Conservation (phyloP, 371 early-diverging fungal species). For the Lichtheimia corymbifera region DNA sequence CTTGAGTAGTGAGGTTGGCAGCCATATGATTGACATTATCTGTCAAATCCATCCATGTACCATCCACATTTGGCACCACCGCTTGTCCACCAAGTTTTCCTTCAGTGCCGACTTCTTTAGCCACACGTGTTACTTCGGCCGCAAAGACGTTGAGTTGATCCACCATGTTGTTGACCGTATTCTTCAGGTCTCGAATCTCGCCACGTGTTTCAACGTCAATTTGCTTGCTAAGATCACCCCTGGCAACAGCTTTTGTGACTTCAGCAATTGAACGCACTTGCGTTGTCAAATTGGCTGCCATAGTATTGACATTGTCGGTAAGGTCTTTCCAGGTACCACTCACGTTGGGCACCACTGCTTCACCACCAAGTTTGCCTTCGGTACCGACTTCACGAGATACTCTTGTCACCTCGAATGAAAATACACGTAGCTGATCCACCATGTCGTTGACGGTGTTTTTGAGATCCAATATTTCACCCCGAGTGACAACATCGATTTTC, state of each 20-base stretch:
- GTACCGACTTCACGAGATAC: too few relatives aligned
- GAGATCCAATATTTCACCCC: slow-evolving; percentile 36
- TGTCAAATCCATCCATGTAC: slow-evolving; percentile 55
- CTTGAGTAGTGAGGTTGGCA: slow-evolving; percentile 50
- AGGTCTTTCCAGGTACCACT: slow-evolving; percentile 49
- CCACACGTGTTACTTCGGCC: slow-evolving; percentile 46
- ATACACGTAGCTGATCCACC: slow-evolving; percentile 19
- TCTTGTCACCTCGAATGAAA: too few relatives aligned
- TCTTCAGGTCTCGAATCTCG: slow-evolving; percentile 36
- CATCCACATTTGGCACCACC: slow-evolving; percentile 46
- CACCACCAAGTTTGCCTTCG: too few relatives aligned
- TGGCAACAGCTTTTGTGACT: slow-evolving; percentile 37
- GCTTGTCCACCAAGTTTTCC: slow-evolving; percentile 49
- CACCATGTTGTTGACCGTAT: slow-evolving; percentile 34
- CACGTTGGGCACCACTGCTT: slow-evolving; percentile 20
- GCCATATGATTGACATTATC: slow-evolving; percentile 57
- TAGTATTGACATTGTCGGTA: slow-evolving; percentile 43
- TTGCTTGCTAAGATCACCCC: slow-evolving; percentile 36
- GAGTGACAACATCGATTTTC: slow-evolving; percentile 27
- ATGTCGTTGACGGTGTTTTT: slow-evolving; percentile 68
- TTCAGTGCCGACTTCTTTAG: slow-evolving; percentile 54
- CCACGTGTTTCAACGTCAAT: slow-evolving; percentile 33
- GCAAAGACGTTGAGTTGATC: slow-evolving; percentile 49
- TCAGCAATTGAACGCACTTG: slow-evolving; percentile 52
- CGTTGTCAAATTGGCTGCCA: slow-evolving; percentile 43